Base-by-base conservation (phyloP, 495 filamentous ascomycete genomes). In the Talaromyces ruber region DNA sequence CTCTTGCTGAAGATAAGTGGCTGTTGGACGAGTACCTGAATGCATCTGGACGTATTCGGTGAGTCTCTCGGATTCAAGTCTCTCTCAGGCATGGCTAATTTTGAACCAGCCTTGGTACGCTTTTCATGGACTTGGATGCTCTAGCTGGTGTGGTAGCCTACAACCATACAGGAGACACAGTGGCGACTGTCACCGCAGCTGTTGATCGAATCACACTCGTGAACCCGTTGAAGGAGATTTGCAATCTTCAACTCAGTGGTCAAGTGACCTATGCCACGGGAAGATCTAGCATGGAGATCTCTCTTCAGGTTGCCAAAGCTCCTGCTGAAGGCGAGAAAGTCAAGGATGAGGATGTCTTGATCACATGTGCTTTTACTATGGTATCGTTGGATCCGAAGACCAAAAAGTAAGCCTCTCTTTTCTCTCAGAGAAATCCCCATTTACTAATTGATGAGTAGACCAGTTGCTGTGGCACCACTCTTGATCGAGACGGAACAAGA, bases 361-460 rank as follows among this genome's bases (percentile, higher is more conserved):
- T 93, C 64, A 90, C 86, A 4, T 93, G 90, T 72, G 84, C 87
- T 9, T 93, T 92, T 68, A 95, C 91, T 1, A 93, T 95, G 87
- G 87, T 90, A 1, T 91, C 90, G 1, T 76, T 93, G 1, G 83
- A 93, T 65, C 89, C 90, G 1, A 73, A 62, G 12, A 92, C 88
- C 1, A 91, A 90, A 73, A 87, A 84, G 75, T 83, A 79, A 14
- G 77, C 1, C 45, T 4, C 8, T 16, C 16, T 21, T 1, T 9
- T 30, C 7, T 1, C n/a, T 53, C 3, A 11, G 18, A 45, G 24
- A 11, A 16, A 47, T 47, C 16, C 26, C 22, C 0, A 65, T 74
- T 64, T 72, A 39, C 28, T 34, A 24, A 52, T 16, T 1, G 1
- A 4, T n/a, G 4, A 22, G 6, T 52, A 84, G 81, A 45, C 82